A percentile compares a stretch with the other conserved stretches of the same genome.
Evolutionary conservation across 164 flowering plant species (phyloP).

Genomic region (Liriodendron chinense): DNA sequence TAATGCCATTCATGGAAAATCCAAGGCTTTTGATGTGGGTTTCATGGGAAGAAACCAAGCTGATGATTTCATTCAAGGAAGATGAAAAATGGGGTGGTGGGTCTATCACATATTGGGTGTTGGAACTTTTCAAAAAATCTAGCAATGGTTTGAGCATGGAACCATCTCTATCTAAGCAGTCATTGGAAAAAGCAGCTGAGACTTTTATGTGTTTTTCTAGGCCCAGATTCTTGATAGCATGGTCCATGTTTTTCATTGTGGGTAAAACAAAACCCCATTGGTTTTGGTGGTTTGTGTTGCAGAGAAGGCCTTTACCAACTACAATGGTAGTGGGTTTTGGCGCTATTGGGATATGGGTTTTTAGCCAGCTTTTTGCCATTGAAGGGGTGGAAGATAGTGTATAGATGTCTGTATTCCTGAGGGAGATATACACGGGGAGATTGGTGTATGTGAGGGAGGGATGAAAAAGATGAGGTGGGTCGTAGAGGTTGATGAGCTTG

Average conservation of each 20-base stretch:
- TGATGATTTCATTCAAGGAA: slow-evolving; percentile 17
- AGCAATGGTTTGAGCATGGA: slow-evolving; percentile 46
- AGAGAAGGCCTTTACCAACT: slow-evolving; percentile 46
- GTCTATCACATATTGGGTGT: slow-evolving; percentile 52
- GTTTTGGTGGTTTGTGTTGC: slow-evolving; percentile 33
- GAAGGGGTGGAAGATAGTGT: slow-evolving; percentile 56
- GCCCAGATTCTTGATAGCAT: slow-evolving; percentile 73
- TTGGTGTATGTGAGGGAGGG: slow-evolving; percentile 12
- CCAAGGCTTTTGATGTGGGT: slow-evolving; percentile 47
- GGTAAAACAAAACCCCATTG: slow-evolving; percentile 43
- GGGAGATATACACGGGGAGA: slow-evolving; percentile 41
- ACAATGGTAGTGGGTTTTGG: slow-evolving; percentile 60
- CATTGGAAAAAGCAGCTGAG: slow-evolving; percentile 45
- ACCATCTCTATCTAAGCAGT: slow-evolving; percentile 39
- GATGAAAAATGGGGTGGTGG: slow-evolving; percentile 27
- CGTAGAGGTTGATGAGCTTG: slow-evolving; percentile 31
- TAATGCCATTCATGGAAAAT: slow-evolving; percentile 23
- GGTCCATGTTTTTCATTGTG: slow-evolving; percentile 52
- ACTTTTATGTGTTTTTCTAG: slow-evolving; percentile 62
- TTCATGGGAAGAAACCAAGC: slow-evolving; percentile 32
- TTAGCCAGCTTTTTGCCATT: slow-evolving; percentile 72
- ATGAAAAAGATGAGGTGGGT: slow-evolving; percentile 20
- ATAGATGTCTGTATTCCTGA: slow-evolving; percentile 35
- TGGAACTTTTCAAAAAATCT: slow-evolving; percentile 36
- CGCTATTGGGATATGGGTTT: slow-evolving; percentile 50